These are phyloP conservation scores for Pezicula rhizophila DNA, from an alignment of 2,329 filamentous ascomycete genomes.

Conservation along the genomic window DNA sequence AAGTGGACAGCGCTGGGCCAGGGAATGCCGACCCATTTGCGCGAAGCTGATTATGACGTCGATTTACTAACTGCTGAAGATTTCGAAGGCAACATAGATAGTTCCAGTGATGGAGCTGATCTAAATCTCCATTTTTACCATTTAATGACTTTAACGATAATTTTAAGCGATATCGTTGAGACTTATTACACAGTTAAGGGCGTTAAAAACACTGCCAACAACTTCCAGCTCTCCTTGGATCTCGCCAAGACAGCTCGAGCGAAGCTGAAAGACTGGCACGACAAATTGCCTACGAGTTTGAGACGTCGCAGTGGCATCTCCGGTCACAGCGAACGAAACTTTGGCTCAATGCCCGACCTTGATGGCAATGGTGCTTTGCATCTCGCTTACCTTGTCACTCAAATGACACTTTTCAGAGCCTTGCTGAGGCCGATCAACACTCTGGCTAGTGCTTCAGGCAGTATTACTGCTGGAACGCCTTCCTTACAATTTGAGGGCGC, in stretches of 20 bases:
- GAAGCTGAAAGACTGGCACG: not conserved
- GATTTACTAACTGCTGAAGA: not conserved
- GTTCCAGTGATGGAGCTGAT: not conserved
- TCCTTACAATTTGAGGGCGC: not conserved
- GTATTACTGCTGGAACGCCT: not conserved
- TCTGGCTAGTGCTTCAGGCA: not conserved
- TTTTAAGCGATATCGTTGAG: not conserved
- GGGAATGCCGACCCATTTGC: not conserved
- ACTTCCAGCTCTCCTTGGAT: not conserved
- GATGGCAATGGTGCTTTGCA: not conserved
- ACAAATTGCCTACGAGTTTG: not conserved
- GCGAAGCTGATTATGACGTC: not conserved
- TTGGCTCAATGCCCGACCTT: not conserved
- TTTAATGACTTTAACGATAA: not conserved
- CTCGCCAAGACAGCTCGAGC: not conserved
- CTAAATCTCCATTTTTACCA: not conserved
- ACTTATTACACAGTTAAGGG: not conserved
- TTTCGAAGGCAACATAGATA: not conserved
- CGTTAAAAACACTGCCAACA: not conserved
- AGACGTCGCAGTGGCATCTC: not conserved
- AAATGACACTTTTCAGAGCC: not conserved
- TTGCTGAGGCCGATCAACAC: not conserved
- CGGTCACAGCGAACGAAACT: not conserved
- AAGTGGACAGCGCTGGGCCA: not conserved
- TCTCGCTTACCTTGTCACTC: not conserved